Conservation (phyloP, 305 asterid species). For the Euphrasia arctica region DNA sequence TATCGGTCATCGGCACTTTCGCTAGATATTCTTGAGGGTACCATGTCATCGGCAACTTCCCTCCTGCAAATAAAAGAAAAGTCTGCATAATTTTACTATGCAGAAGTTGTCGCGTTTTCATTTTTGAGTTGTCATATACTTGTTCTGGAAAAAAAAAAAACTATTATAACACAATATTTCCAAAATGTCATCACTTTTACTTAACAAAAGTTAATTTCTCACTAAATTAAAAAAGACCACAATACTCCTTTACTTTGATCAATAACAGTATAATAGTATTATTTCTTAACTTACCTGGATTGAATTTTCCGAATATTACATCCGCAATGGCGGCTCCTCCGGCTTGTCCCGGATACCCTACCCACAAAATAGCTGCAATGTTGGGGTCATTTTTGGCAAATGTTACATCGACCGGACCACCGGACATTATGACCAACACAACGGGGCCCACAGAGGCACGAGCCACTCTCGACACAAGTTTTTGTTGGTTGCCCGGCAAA, state of each 20-base stretch:
- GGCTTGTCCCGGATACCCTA: not conserved
- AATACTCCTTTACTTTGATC: too few species aligned
- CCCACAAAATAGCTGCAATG: conserved; percentile 1
- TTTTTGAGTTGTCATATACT: not conserved
- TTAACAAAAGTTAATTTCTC: too few species aligned
- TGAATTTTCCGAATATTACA: not conserved
- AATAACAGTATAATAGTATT: too few species aligned
- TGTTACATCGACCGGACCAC: not conserved
- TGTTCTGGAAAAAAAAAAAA: too few species aligned
- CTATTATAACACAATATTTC: too few species aligned
- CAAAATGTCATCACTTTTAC: too few species aligned
- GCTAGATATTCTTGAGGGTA: not conserved
- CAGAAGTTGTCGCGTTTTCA: too few species aligned
- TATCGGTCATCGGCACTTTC: not conserved
- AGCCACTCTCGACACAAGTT: not conserved
- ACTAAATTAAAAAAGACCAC: too few species aligned
- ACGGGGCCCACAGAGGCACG: not conserved
- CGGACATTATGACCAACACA: not conserved
- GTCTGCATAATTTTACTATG: not conserved
- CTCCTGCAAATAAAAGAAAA: not conserved
- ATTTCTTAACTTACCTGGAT: not conserved
- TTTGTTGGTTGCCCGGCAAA: not conserved
- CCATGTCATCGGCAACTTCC: conserved; percentile 9
- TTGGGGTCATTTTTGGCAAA: not conserved
- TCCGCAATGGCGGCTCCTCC: not conserved